phyloP scores from a whole-genome alignment of 805 yeast species.

The Phaffomyces opuntiae region DNA sequence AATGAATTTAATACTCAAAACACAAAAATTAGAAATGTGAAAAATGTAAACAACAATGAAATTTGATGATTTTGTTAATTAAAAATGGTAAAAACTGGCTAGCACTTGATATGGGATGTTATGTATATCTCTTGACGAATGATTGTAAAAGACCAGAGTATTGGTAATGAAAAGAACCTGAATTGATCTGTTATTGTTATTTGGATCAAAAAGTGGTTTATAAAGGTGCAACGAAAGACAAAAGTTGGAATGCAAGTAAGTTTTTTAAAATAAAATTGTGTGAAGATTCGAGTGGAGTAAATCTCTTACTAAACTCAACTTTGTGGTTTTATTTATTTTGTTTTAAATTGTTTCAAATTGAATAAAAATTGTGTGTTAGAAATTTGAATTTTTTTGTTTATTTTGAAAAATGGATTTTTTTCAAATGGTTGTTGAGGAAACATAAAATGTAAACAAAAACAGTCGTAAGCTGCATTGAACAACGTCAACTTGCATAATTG shows the following conservation, averaged over 20 bases:
- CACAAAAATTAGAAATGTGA: too few relatives aligned
- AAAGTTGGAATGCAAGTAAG: neutral
- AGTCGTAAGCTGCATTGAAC: too few relatives aligned
- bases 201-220: neutral
- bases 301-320: neutral
- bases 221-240: neutral
- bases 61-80: too few relatives aligned
- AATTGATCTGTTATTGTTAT: neutral
- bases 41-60: too few relatives aligned
- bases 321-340: neutral
- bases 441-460: neutral
- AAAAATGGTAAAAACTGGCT: too few relatives aligned
- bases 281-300: neutral
- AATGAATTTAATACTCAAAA: too few relatives aligned
- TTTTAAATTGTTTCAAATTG: too few relatives aligned
- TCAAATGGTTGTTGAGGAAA: neutral
- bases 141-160: too few relatives aligned
- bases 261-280: neutral
- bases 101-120: too few relatives aligned
- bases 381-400: constrained; percentile 2
- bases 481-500: too few relatives aligned
- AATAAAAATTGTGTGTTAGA: neutral
- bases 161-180: too few relatives aligned
- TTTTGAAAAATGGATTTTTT: neutral
- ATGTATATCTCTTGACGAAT: too few relatives aligned